Evolutionary conservation across 1,284 basidiomycete species (phyloP).

Genomic region (Trametes hirsuta): DNA sequence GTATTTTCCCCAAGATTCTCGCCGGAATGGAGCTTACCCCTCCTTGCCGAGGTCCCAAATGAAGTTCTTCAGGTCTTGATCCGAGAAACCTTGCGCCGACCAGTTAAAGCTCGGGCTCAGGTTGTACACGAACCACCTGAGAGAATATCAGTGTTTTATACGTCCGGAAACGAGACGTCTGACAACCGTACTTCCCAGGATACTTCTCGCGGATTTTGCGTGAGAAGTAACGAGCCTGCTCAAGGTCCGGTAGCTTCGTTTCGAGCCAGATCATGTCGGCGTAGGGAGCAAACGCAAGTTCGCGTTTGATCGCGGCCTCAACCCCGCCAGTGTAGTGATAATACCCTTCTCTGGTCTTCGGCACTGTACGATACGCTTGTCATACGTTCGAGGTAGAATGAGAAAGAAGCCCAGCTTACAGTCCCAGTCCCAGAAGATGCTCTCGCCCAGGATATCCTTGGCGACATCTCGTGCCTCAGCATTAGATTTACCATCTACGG

Average conservation of each 20-base stretch:
- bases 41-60: conserved; percentile 92
- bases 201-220: conserved; percentile 72
- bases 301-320: conserved; percentile 82
- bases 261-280: conserved; percentile 90
- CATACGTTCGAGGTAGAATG: not conserved
- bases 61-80: conserved; percentile 81
- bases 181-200: conserved; percentile 63
- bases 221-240: conserved; percentile 82
- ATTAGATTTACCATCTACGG: conserved; percentile 73
- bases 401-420: conserved; percentile 46
- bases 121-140: conserved; percentile 90
- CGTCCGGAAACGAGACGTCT: not conserved
- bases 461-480: conserved; percentile 75
- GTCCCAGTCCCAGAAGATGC: conserved; percentile 88
- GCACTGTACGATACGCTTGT: conserved; percentile 48
- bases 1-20: not conserved
- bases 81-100: conserved; percentile 81
- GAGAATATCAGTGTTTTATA: not conserved
- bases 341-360: conserved; percentile 91
- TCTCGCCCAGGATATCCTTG: conserved; percentile 68
- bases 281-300: conserved; percentile 79
- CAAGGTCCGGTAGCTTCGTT: conserved; percentile 84
- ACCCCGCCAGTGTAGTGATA: conserved; percentile 89
- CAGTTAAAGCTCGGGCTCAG: conserved; percentile 95
- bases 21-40: conserved; percentile 52